These are phyloP conservation scores for Cladorrhinum sp. DNA, from an alignment of 2,329 filamentous ascomycete species.

Conservation along the genomic window DNA sequence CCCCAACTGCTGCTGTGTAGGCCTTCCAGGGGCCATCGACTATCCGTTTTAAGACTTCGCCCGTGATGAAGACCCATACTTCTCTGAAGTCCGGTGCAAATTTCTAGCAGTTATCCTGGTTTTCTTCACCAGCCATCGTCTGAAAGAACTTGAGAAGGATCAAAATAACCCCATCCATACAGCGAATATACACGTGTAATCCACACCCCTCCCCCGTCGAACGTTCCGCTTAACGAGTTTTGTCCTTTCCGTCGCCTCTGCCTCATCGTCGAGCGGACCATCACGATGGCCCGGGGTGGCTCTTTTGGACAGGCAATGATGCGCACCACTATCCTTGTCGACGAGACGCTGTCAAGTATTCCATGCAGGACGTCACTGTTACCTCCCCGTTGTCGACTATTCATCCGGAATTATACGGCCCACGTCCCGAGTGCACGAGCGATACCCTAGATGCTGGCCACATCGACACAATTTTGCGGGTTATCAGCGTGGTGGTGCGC, in stretches of 20 bases:
- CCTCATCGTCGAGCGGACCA: neutral
- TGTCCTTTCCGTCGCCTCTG: neutral
- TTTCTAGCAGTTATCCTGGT: neutral
- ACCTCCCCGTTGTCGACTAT: slow-evolving; percentile 10
- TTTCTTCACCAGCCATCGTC: neutral
- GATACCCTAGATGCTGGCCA: neutral
- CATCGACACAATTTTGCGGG: neutral
- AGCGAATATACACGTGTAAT: neutral
- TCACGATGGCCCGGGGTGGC: neutral
- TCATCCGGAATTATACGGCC: slow-evolving; percentile 8
- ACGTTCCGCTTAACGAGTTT: neutral
- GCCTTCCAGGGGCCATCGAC: neutral
- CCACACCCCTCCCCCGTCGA: neutral
- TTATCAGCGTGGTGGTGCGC: too few species aligned
- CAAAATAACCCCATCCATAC: neutral
- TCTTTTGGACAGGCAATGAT: slow-evolving; percentile 1
- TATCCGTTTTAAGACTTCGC: neutral
- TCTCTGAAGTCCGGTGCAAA: neutral
- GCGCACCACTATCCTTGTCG: neutral
- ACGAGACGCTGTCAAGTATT: neutral
- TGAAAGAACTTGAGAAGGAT: neutral
- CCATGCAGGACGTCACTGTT: slow-evolving; percentile 6
- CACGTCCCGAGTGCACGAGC: neutral
- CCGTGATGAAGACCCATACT: neutral
- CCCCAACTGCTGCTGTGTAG: neutral